Percentiles rank a stretch among this genome's conserved stretches.
phyloP scores from a whole-genome alignment of 1,284 basidiomycete genomes.

The Phellinidium pouzarii region DNA sequence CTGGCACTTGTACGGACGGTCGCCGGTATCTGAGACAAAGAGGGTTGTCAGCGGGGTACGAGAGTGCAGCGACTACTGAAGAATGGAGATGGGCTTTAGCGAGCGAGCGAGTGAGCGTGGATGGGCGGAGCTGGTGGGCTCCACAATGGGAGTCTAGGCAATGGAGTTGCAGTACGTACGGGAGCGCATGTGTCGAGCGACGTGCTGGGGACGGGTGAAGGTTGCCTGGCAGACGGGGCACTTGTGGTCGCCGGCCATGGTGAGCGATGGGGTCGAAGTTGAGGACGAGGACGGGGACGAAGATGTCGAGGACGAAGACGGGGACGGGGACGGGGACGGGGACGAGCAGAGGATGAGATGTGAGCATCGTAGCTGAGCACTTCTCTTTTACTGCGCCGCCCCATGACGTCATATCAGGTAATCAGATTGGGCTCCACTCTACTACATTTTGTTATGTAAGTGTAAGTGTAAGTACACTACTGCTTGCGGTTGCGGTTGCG shows the following conservation, averaged over 20 bases:
- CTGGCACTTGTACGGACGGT: slow-evolving; percentile 86
- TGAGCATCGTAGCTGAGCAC: background rate
- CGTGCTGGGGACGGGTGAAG: slow-evolving; percentile 86
- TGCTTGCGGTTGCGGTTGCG: slow-evolving; percentile 26
- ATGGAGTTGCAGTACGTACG: slow-evolving; percentile 45
- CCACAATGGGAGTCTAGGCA: slow-evolving; percentile 10
- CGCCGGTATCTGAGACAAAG: slow-evolving; percentile 68
- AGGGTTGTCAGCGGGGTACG: slow-evolving; percentile 16
- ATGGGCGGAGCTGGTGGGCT: slow-evolving; percentile 1
- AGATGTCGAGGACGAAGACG: background rate
- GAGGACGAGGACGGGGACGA: background rate
- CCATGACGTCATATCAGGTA: background rate
- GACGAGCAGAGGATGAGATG: background rate
- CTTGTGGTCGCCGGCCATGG: slow-evolving; percentile 65
- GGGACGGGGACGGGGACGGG: background rate
- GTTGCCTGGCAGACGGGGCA: slow-evolving; percentile 82
- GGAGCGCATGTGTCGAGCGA: slow-evolving; percentile 83
- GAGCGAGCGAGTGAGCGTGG: background rate
- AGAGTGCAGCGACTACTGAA: slow-evolving; percentile 14
- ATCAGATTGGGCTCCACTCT: background rate
- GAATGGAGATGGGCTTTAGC: slow-evolving; percentile 13
- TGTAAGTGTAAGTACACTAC: background rate
- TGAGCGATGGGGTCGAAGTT: background rate
- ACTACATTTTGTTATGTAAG: background rate
- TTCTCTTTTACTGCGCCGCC: background rate